phyloP scores from a whole-genome alignment of 768 basidiomycete species.

The Chiua virens region DNA sequence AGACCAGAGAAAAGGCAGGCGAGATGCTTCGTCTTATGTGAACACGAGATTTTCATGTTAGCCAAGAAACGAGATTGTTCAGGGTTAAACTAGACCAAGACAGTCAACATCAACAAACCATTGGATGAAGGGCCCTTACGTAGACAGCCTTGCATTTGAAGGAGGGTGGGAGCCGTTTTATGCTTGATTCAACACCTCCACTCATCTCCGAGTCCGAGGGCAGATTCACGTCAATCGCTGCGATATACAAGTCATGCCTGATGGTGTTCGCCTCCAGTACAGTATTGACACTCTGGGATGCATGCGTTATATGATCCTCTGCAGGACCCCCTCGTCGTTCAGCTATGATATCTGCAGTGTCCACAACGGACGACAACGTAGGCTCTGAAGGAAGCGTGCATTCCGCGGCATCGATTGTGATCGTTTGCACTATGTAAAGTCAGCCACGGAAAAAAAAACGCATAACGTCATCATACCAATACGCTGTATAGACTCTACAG shows the following conservation, averaged over 20 bases:
- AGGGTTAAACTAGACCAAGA: conserved; percentile 6
- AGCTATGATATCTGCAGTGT: no score
- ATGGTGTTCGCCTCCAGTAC: background rate
- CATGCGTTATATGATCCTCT: no score
- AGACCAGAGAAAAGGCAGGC: background rate
- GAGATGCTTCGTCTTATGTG: background rate
- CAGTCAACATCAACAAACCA: background rate
- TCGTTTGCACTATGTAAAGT: conserved; percentile 8
- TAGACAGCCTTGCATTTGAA: conserved; percentile 7
- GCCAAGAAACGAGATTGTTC: conserved; percentile 2
- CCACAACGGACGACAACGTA: no score
- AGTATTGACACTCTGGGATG: background rate
- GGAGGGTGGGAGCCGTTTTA: conserved; percentile 4
- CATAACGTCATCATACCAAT: background rate
- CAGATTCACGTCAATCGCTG: background rate
- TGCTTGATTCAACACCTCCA: conserved; percentile 3
- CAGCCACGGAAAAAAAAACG: background rate
- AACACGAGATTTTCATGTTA: background rate
- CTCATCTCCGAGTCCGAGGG: conserved; percentile 3
- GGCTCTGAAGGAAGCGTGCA: background rate
- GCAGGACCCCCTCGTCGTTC: no score
- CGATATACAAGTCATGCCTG: conserved; percentile 6
- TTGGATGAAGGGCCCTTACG: background rate
- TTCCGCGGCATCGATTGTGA: conserved; percentile 3
- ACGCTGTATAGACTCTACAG: conserved; percentile 6